Evolutionary conservation across 257 asterid species (phyloP).

Genomic region (Gentiana dahurica): DNA sequence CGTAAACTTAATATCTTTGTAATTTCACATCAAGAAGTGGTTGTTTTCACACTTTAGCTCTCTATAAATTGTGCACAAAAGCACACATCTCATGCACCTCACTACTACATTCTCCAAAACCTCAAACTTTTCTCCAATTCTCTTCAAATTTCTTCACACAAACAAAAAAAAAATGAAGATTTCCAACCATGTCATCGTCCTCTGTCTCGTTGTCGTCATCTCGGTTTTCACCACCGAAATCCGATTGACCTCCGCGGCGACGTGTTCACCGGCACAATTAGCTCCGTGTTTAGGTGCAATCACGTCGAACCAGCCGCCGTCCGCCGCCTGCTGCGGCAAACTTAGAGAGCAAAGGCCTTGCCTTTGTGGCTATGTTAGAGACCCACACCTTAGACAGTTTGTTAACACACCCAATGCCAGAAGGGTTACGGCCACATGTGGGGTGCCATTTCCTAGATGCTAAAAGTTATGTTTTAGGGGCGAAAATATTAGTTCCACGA

Average conservation of each 20-base stretch:
- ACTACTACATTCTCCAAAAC: neutral
- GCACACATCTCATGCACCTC: neutral
- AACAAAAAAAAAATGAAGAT: neutral
- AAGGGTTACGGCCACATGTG: slow-evolving; percentile 12
- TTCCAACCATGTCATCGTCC: neutral
- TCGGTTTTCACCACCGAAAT: neutral
- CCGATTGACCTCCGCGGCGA: slow-evolving; percentile 8
- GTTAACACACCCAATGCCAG: slow-evolving; percentile 18
- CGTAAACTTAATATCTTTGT: no score
- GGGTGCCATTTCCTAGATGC: slow-evolving; percentile 9
- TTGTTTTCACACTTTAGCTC: neutral
- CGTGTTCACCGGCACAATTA: slow-evolving; percentile 8
- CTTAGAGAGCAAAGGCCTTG: slow-evolving; percentile 21
- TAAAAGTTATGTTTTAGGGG: neutral
- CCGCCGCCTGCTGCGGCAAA: slow-evolving; percentile 13
- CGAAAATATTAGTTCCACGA: no score
- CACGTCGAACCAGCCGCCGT: neutral
- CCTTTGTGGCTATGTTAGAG: slow-evolving; percentile 16
- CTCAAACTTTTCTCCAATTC: neutral
- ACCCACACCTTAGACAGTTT: slow-evolving; percentile 14
- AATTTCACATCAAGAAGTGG: no score
- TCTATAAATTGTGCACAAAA: neutral
- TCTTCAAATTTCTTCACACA: neutral
- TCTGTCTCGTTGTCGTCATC: neutral
- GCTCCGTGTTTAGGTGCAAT: slow-evolving; percentile 10